phyloP scores from a whole-genome alignment of 2,329 filamentous ascomycete genomes.

The Nakataea oryzae region DNA sequence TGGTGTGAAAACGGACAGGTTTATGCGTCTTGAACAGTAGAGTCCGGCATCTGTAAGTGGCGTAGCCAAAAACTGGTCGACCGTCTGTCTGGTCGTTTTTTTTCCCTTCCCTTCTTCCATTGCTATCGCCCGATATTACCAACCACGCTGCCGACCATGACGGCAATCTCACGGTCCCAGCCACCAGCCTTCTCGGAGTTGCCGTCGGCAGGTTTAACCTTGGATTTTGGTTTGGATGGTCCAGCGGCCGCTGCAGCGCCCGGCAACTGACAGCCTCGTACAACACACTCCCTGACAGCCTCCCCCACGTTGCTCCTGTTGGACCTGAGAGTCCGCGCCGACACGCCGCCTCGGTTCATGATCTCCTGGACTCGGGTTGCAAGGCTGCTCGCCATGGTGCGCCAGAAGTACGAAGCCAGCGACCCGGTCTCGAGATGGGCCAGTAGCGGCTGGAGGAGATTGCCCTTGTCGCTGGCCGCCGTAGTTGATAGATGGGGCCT shows the following conservation, averaged over 20 bases:
- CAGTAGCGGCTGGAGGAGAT: slow-evolving; percentile 63
- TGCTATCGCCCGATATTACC: slow-evolving; percentile 36
- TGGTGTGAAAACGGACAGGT: too few relatives aligned
- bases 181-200: slow-evolving; percentile 21
- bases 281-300: slow-evolving; percentile 72
- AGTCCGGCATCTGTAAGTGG: not conserved
- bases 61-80: not conserved
- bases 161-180: slow-evolving; percentile 88
- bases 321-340: slow-evolving; percentile 66
- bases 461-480: slow-evolving; percentile 22
- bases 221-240: slow-evolving; percentile 32
- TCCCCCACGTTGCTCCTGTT: slow-evolving; percentile 68
- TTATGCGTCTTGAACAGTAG: not conserved
- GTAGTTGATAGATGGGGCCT: slow-evolving; percentile 21
- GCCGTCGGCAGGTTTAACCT: slow-evolving; percentile 20
- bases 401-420: slow-evolving; percentile 87
- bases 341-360: slow-evolving; percentile 69
- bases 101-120: not conserved
- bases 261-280: slow-evolving; percentile 63
- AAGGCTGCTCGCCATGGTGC: slow-evolving; percentile 71
- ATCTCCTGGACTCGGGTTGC: slow-evolving; percentile 76
- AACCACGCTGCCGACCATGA: slow-evolving; percentile 83
- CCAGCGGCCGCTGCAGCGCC: slow-evolving; percentile 31
- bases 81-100: not conserved
- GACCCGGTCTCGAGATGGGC: slow-evolving; percentile 77